Evolutionary conservation across 2,329 filamentous ascomycete genomes (phyloP), one percentile per base, ranked within the genome.

Genomic region (Colletotrichum cereale): DNA sequence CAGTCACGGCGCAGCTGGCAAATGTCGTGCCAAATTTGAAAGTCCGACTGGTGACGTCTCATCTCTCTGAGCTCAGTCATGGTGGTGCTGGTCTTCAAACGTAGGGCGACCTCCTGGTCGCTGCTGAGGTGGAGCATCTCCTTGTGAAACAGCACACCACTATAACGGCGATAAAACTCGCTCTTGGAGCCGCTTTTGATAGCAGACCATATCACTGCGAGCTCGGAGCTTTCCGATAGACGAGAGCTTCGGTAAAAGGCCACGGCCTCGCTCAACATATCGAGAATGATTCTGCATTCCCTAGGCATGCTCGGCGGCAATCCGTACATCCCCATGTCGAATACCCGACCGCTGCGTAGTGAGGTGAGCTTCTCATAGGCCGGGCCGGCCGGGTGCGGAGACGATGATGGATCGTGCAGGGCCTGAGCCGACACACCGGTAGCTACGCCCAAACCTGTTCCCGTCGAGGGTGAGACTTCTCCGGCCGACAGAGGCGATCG

Each of bases 141-240:
- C 42, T 16, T 40, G n/a, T 50, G 40, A 40, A 66, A 58, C 21
- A 66, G 62, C 40, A 66, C 3, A 29, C 62, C 21, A 12, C 29
- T 58, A 24, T 66, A 66, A 34, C 42, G 42, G 21, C 36, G 21
- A 18, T 66, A 66, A 16, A 66, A 66, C 52, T 66, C 52, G 29
- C 62, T 66, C 62, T 58, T 47, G 36, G n/a, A 21, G 2, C 62
- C 36, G 14, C 14, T 66, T 14, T 58, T 66, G 21, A 66, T 58
- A 10, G 52, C 53, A 14, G 36, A 66, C 62, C 36, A 66, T 31
- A 66, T 66, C 21, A 66, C 34, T 58, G 53, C 34, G 29, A 66
- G 38, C 29, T 58, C 36, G 26, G 55, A 29, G 55, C n/a, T 58
- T 40, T 26, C 56, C 21, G 56, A 60, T 26, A 47, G 2, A 40